Evolutionary conservation across 495 filamentous ascomycete genomes (phyloP).

Genomic region (Hypomontagnella monticulosa): DNA sequence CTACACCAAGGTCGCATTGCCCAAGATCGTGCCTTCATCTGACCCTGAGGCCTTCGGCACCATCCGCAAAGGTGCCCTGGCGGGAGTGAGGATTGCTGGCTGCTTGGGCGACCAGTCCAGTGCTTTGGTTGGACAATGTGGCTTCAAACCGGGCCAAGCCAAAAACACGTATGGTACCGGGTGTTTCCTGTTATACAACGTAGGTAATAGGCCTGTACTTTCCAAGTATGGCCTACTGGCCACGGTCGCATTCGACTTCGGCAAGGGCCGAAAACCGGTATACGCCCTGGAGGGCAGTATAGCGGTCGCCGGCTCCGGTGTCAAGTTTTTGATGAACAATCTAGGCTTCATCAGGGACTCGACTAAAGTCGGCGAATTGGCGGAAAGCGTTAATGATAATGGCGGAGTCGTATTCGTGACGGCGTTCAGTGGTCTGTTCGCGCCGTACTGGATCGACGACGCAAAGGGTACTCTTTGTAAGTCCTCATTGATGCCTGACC

Average conservation of each 20-base stretch:
- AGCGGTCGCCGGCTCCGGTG: conserved; percentile 87
- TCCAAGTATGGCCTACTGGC: conserved; percentile 88
- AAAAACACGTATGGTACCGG: conserved; percentile 99
- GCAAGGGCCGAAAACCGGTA: conserved; percentile 73
- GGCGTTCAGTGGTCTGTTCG: conserved; percentile 94
- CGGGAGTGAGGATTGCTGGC: conserved; percentile 82
- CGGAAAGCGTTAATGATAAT: conserved; percentile 83
- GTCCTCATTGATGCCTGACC: conserved; percentile 40
- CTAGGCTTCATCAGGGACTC: conserved; percentile 83
- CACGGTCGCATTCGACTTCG: conserved; percentile 89
- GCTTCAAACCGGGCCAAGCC: conserved; percentile 83
- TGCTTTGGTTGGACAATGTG: conserved; percentile 91
- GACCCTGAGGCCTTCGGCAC: conserved; percentile 78
- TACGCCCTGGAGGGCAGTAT: conserved; percentile 95
- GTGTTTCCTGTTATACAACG: conserved; percentile 95
- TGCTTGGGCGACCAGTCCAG: conserved; percentile 94
- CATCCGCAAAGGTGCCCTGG: conserved; percentile 71
- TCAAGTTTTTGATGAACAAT: conserved; percentile 93
- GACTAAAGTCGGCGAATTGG: conserved; percentile 82
- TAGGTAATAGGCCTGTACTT: conserved; percentile 88
- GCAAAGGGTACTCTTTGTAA: conserved; percentile 89
- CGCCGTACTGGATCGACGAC: conserved; percentile 99
- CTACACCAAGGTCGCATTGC: conserved; percentile 76
- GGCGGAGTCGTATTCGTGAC: conserved; percentile 95
- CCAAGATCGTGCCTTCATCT: conserved; percentile 87